phyloP scores from a whole-genome alignment of 257 asterid genomes.

The Perilla frutescens region DNA sequence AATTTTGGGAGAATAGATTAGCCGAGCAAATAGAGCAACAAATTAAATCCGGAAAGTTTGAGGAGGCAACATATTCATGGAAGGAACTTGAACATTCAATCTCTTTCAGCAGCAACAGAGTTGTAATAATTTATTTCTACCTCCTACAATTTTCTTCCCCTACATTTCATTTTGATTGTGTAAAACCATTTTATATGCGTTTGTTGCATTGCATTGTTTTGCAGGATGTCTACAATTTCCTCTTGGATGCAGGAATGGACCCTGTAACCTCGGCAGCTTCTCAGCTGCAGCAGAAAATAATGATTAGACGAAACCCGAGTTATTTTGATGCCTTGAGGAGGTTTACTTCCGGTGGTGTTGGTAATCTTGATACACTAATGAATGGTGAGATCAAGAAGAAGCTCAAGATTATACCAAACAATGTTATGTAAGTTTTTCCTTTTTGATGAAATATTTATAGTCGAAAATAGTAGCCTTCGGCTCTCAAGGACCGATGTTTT shows the following conservation, averaged over 20 bases:
- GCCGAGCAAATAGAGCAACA: conserved; percentile 57
- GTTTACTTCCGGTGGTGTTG: conserved; percentile 55
- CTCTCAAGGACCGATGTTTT: neutral
- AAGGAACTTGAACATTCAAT: conserved; percentile 50
- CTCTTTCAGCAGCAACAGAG: conserved; percentile 49
- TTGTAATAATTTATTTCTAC: conserved; percentile 39
- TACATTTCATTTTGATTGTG: too few relatives aligned
- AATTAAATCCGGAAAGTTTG: conserved; percentile 48
- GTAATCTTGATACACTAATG: conserved; percentile 61
- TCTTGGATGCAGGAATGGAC: conserved; percentile 69
- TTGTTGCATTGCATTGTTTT: neutral
- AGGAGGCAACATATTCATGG: conserved; percentile 67
- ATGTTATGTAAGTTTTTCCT: conserved; percentile 52
- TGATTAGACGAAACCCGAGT: conserved; percentile 58
- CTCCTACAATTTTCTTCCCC: too few relatives aligned
- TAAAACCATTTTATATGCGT: neutral
- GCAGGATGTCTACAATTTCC: conserved; percentile 85
- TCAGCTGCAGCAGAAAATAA: conserved; percentile 44
- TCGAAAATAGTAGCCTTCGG: neutral
- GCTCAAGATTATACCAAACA: conserved; percentile 70
- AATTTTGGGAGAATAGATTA: conserved; percentile 37
- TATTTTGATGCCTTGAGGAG: conserved; percentile 56
- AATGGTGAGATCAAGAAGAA: conserved; percentile 72
- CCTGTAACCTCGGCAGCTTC: conserved; percentile 62
- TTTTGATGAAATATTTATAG: neutral